These are phyloP conservation scores for Cutaneotrichosporon cyanovorans DNA, from an alignment of 1,284 basidiomycete genomes.

Conservation along the genomic window DNA sequence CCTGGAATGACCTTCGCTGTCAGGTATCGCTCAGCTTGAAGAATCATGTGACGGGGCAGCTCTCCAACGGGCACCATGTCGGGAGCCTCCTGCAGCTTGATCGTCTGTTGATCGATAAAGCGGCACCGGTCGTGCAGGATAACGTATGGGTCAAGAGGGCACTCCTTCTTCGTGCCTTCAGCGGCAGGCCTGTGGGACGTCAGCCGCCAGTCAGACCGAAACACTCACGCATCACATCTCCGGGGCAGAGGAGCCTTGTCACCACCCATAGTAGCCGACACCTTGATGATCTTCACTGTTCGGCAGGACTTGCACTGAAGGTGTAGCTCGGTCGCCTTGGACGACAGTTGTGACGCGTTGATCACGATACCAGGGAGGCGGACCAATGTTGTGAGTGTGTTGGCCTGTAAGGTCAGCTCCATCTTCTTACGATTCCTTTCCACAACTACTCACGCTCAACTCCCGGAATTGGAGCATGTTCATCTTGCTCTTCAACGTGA, in stretches of 20 bases:
- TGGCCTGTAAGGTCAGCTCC: constrained; percentile 51
- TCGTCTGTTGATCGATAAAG: constrained; percentile 91
- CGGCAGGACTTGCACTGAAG: constrained; percentile 90
- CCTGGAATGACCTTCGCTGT: constrained; percentile 91
- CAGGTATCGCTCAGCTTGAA: constrained; percentile 81
- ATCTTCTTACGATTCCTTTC: neutral
- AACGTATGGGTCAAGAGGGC: constrained; percentile 90
- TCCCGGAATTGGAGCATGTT: constrained; percentile 93
- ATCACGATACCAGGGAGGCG: constrained; percentile 98
- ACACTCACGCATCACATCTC: constrained; percentile 62
- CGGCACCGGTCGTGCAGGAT: constrained; percentile 91
- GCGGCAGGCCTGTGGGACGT: constrained; percentile 50
- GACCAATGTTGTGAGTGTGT: constrained; percentile 91
- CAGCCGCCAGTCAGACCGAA: neutral
- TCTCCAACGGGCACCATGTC: constrained; percentile 99
- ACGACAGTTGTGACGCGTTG: constrained; percentile 87
- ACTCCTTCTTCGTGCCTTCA: constrained; percentile 78
- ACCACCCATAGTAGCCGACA: constrained; percentile 75
- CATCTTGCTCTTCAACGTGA: constrained; percentile 77
- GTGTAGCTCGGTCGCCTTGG: constrained; percentile 83
- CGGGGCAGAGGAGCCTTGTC: constrained; percentile 74
- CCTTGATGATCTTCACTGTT: constrained; percentile 70
- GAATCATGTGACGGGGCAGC: constrained; percentile 87
- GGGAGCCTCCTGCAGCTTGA: constrained; percentile 97
- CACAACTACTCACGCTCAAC: constrained; percentile 53